These are phyloP conservation scores for Cystofilobasidium ferigula DNA, from an alignment of 768 basidiomycete genomes.

Conservation along the genomic window DNA sequence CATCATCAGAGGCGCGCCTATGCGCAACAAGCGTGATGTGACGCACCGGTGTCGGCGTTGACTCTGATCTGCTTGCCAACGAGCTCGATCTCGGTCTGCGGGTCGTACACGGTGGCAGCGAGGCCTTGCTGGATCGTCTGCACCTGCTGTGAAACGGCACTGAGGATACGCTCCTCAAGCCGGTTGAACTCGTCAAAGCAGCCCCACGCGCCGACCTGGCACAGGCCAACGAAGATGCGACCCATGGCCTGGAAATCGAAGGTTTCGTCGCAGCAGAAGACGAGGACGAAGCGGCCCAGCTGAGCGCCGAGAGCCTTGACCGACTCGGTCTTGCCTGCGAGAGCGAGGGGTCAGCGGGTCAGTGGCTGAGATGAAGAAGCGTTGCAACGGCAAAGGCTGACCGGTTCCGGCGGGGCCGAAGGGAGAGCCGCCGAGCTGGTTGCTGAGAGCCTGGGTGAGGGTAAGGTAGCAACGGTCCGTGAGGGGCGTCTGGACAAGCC, in stretches of 20 bases:
- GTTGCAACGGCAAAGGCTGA: conserved; percentile 33
- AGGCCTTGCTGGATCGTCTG: conserved; percentile 97
- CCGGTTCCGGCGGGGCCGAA: conserved; percentile 98
- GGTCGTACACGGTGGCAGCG: conserved; percentile 66
- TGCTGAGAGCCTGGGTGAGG: conserved; percentile 85
- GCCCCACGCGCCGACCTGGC: conserved; percentile 99
- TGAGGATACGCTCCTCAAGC: conserved; percentile 91
- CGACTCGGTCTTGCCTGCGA: conserved; percentile 88
- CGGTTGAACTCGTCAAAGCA: conserved; percentile 98
- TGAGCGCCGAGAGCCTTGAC: conserved; percentile 98
- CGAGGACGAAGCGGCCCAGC: conserved; percentile 94
- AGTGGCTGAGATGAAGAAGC: neutral
- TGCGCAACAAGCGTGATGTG: no score
- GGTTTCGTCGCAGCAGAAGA: conserved; percentile 99
- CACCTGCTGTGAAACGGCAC: conserved; percentile 96
- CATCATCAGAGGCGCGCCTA: no score
- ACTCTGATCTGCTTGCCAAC: conserved; percentile 89
- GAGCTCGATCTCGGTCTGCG: conserved; percentile 82
- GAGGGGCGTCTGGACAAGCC: conserved; percentile 92
- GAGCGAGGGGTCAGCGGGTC: neutral
- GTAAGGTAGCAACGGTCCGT: conserved; percentile 96
- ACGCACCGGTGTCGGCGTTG: conserved; percentile 76
- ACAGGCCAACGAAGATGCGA: conserved; percentile 94
- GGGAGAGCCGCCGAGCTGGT: conserved; percentile 89
- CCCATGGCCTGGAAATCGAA: conserved; percentile 99